Conservation (phyloP, 441 rosid genomes). For the Pelargonium cotyledonis region DNA sequence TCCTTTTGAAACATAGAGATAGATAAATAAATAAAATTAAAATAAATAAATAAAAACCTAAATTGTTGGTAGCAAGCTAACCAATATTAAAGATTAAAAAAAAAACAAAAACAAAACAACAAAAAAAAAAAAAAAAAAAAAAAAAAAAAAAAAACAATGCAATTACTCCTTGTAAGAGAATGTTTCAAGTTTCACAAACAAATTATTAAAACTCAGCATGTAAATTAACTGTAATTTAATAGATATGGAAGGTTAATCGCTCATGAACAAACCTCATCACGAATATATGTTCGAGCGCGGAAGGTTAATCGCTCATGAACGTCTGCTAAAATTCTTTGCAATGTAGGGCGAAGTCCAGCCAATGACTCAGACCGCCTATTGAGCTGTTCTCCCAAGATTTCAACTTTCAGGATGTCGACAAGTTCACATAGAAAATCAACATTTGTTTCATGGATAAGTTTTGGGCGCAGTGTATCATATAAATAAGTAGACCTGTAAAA, state of each 20-base stretch:
- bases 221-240: slow-evolving; percentile 3
- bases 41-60: not conserved
- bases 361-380: slow-evolving; percentile 69
- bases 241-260: slow-evolving; percentile 3
- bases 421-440: slow-evolving; percentile 92
- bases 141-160: not conserved
- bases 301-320: slow-evolving; percentile 89
- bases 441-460: slow-evolving; percentile 80
- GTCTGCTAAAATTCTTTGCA: slow-evolving; percentile 88
- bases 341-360: slow-evolving; percentile 80
- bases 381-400: slow-evolving; percentile 83
- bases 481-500: slow-evolving; percentile 73
- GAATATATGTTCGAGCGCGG: slow-evolving; percentile 90
- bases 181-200: not conserved
- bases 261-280: slow-evolving; percentile 65
- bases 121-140: too few species aligned
- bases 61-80: not conserved
- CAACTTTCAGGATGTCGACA: slow-evolving; percentile 88
- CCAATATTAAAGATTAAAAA: too few species aligned
- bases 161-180: not conserved
- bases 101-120: too few species aligned
- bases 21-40: not conserved
- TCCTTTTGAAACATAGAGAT: not conserved
- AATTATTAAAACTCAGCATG: slow-evolving; percentile 1
- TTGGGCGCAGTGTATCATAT: slow-evolving; percentile 90